These are phyloP conservation scores for Suillus weaverae DNA, from an alignment of 768 basidiomycete species.

Conservation along the genomic window DNA sequence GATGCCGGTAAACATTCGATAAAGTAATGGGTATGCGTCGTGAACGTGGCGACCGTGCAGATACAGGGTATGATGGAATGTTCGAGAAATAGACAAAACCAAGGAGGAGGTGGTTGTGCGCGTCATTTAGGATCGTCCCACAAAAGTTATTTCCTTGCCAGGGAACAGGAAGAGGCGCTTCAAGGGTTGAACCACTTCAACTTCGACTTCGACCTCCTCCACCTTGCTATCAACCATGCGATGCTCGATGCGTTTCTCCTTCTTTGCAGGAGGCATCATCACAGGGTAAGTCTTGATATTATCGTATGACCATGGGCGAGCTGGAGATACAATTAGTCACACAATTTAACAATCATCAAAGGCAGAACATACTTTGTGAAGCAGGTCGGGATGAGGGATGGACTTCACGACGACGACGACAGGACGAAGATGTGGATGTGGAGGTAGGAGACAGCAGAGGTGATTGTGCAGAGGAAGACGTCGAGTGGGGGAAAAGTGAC, in stretches of 20 bases:
- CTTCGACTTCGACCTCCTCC: constrained; percentile 50
- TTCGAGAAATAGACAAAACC: constrained; percentile 14
- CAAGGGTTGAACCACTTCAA: constrained; percentile 53
- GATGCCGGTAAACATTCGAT: constrained; percentile 26
- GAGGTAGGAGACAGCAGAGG: constrained; percentile 37
- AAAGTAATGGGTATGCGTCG: constrained; percentile 37
- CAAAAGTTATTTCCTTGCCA: constrained; percentile 38
- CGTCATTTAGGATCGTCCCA: constrained; percentile 29
- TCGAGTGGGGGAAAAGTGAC: constrained; percentile 36
- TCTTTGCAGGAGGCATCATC: constrained; percentile 50
- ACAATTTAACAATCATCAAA: not conserved
- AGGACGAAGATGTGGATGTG: constrained; percentile 28
- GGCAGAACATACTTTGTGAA: constrained; percentile 49
- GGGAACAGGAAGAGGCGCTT: constrained; percentile 75
- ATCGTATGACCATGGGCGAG: constrained; percentile 76
- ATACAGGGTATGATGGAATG: constrained; percentile 31
- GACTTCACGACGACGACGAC: constrained; percentile 47
- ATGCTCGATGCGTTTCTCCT: constrained; percentile 50
- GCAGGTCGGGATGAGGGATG: constrained; percentile 39
- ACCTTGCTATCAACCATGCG: constrained; percentile 51
- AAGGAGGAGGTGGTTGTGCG: not conserved
- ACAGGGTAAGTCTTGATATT: constrained; percentile 68
- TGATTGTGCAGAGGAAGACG: constrained; percentile 38
- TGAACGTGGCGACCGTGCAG: constrained; percentile 26
- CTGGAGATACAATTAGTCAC: constrained; percentile 34